Evolutionary conservation across 2,329 filamentous ascomycete species (phyloP), one percentile per base, ranked within the genome.

Genomic region (Cladosporium sp.): DNA sequence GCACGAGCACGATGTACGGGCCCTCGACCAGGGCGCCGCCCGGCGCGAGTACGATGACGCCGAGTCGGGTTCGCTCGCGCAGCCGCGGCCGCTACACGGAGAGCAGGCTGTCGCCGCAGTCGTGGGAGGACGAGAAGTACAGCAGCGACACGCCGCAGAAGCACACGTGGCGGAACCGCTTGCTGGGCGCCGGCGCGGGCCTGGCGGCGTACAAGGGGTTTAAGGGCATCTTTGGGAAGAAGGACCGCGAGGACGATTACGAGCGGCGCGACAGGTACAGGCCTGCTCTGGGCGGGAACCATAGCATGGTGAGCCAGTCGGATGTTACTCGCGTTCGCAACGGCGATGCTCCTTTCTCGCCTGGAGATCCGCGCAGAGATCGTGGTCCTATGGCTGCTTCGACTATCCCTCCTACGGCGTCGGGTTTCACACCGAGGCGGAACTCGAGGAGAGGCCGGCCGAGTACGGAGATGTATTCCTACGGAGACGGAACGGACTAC

Each of bases 151-250:
- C 58, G 13, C 56, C 56, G 14, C 53, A 54, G 8, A 64, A 65
- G 32, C 57, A 65, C 22, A 72, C 71, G 1, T 77, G 75, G 75
- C 67, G 69, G 28, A 68, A 77, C 52, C 67, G 73, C 9, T 53
- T 78, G 4, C 56, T 77, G 8, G 74, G 72, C 18, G 74, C 69
- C 55, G 72, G 68, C 13, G 74, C 70, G 33, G 74, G 72, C 9
- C 63, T 75, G n/a, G 72, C 72, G 33, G 67, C 65, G 34, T 63
- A 66, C 35, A 54, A 66, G 60, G 59, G 66, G 9, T 56, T 65
- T 1, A 65, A 70, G 65, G 68, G 86, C 80, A 57, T 83, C 81
- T 10, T 89, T 84, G 59, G 58, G 42, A 75, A 77, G 50, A 69
- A 72, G 14, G 48, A 50, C 13, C 13, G 13, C 11, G 40, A 50